These are phyloP conservation scores for Hypomontagnella monticulosa DNA, from an alignment of 495 filamentous ascomycete species.

Conservation along the genomic window DNA sequence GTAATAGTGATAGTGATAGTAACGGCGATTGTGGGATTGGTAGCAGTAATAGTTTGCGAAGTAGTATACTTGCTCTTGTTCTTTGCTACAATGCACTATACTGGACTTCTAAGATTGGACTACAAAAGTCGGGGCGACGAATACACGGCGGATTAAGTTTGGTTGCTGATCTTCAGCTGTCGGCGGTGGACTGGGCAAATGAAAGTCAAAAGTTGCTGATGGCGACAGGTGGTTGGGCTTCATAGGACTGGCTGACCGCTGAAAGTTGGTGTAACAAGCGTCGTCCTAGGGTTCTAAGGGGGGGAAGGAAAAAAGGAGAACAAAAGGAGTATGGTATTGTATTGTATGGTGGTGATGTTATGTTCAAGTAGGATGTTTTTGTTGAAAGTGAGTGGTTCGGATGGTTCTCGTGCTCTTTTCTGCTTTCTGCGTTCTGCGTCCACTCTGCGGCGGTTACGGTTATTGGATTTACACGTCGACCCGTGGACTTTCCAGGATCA, in stretches of 20 bases:
- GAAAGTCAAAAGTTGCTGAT: constrained; percentile 32
- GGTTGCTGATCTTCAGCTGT: constrained; percentile 33
- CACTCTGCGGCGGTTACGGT: constrained; percentile 29
- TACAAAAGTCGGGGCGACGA: constrained; percentile 28
- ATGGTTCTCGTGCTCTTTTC: constrained; percentile 35
- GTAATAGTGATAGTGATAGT: not conserved
- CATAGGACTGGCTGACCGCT: constrained; percentile 43
- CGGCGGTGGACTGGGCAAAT: constrained; percentile 30
- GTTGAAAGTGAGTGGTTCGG: constrained; percentile 14
- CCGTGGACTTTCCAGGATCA: constrained; percentile 32
- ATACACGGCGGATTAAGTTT: constrained; percentile 36
- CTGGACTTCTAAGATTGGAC: not conserved
- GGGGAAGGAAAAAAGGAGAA: not conserved
- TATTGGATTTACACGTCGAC: constrained; percentile 44
- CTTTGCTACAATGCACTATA: not conserved
- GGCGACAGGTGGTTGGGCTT: constrained; percentile 44
- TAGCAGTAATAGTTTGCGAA: not conserved
- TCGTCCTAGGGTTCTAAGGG: constrained; percentile 10
- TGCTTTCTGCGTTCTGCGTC: constrained; percentile 9
- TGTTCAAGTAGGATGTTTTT: constrained; percentile 5
- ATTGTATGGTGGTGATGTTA: too few species aligned
- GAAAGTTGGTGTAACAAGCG: constrained; percentile 30
- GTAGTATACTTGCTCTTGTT: not conserved
- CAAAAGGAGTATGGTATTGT: not conserved
- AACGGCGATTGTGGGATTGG: not conserved